A percentile compares a stretch with the other conserved stretches of the same genome.
Conservation (phyloP, 306 rosid genomes). For the Betula pendula region DNA sequence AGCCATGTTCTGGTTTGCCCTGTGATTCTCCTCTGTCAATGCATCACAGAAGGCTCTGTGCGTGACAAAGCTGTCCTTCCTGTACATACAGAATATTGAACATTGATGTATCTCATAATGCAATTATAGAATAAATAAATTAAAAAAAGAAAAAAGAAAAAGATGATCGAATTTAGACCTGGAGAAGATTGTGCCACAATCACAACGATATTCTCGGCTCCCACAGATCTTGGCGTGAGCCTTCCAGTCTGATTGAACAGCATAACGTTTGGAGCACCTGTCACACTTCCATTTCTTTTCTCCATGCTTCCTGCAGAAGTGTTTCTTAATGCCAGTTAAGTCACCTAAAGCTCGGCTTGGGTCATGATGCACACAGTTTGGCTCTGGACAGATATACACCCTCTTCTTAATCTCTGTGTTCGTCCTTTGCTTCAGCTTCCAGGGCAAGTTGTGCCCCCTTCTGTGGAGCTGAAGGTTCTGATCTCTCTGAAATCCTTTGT, state of each 20-base stretch:
- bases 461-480: slow-evolving; percentile 96
- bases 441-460: slow-evolving; percentile 94
- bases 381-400: slow-evolving; percentile 90
- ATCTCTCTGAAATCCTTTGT: slow-evolving; percentile 91
- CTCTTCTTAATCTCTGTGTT: slow-evolving; percentile 79
- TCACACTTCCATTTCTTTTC: slow-evolving; percentile 99
- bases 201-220: slow-evolving; percentile 92
- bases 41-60: slow-evolving; percentile 99
- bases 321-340: slow-evolving; percentile 93
- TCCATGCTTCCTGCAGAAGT: slow-evolving; percentile 92
- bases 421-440: slow-evolving; percentile 91
- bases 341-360: slow-evolving; percentile 94
- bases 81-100: slow-evolving; percentile 20
- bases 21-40: slow-evolving; percentile 81
- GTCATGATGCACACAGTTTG: slow-evolving; percentile 80
- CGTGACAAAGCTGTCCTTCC: slow-evolving; percentile 97
- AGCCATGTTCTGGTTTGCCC: slow-evolving; percentile 49
- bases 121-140: slow-evolving; percentile 45
- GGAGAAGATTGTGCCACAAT: slow-evolving; percentile 94
- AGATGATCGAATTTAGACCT: slow-evolving; percentile 55
- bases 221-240: slow-evolving; percentile 98
- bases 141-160: neutral
- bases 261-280: slow-evolving; percentile 83
- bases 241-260: slow-evolving; percentile 98
- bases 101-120: neutral